Conservation (phyloP, 768 basidiomycete species). For the Calocybe gangraenosa region DNA sequence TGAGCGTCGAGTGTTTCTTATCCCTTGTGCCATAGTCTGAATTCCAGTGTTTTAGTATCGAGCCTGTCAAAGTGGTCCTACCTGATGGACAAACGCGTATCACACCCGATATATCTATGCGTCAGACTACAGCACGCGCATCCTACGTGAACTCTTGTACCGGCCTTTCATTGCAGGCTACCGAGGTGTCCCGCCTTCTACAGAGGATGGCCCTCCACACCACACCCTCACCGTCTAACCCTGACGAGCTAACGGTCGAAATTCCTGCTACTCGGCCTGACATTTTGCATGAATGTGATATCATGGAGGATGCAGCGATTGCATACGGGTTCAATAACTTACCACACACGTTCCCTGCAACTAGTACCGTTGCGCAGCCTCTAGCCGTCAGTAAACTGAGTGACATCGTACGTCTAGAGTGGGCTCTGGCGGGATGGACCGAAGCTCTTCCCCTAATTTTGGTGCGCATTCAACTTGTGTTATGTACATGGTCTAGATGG, state of each 20-base stretch:
- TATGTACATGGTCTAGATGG: not conserved
- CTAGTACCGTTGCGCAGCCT: slow-evolving; percentile 93
- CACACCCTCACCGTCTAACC: slow-evolving; percentile 44
- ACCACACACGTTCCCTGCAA: slow-evolving; percentile 85
- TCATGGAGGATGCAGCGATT: slow-evolving; percentile 97
- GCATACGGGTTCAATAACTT: slow-evolving; percentile 98
- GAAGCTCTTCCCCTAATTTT: slow-evolving; percentile 94
- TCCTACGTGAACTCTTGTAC: slow-evolving; percentile 97
- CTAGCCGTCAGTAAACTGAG: slow-evolving; percentile 84
- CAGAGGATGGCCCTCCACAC: slow-evolving; percentile 78
- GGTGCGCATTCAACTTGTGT: slow-evolving; percentile 40
- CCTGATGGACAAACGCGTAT: slow-evolving; percentile 74
- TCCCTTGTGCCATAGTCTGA: slow-evolving; percentile 1
- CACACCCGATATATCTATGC: slow-evolving; percentile 77
- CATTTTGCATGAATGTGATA: slow-evolving; percentile 96
- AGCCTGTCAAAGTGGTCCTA: slow-evolving; percentile 83
- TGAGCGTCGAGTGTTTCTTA: slow-evolving; percentile 35
- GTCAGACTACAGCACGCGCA: slow-evolving; percentile 67
- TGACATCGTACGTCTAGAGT: slow-evolving; percentile 85
- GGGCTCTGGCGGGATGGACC: slow-evolving; percentile 94
- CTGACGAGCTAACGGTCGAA: slow-evolving; percentile 69
- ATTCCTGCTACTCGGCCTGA: slow-evolving; percentile 97
- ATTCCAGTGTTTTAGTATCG: slow-evolving; percentile 55
- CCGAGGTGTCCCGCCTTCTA: slow-evolving; percentile 69
- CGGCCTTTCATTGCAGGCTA: slow-evolving; percentile 65